Base-by-base conservation (phyloP, 441 rosid species). In the Mallotus japonicus region DNA sequence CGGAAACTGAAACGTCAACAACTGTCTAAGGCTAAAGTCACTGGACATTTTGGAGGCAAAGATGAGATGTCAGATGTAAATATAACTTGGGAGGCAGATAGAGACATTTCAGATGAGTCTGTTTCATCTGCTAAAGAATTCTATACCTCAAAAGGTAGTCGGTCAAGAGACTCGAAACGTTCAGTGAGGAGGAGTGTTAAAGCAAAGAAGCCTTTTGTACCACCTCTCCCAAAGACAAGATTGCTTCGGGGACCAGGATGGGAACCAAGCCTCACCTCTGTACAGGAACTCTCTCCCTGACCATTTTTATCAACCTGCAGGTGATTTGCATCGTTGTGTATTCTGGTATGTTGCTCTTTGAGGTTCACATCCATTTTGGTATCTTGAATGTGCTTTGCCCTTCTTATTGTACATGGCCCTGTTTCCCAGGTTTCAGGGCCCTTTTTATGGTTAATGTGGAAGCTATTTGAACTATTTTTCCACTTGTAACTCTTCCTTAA, bases 221-320 rank as follows among this genome's bases (percentile, higher is more conserved):
- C 92, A 8, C 92, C 89, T 7, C 84, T 88, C 7, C 87, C 84
- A 0, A 82, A 60, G 72, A 54, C 65, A 64, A 82, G 76, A 68
- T 10, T 22, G 4, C 17, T 55, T 37, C 72, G 54, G 42, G 78
- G 70, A n/a, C 61, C 67, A 1, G 75, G 72, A 12, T 88, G 90
- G 95, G 87, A 87, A 68, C 95, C 95, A 0, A 79, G 82, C 76
- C 73, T 90, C 74, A 77, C 83, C 19, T 88, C 89, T 59, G 70
- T 88, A 28, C 83, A 84, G 76, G 92, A 90, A 79, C 58, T 87
- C 34, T 90, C 91, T 70, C 88, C 87, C 63, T 84, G 83, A 82
- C 65, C 10, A 8, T 46, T 16, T 49, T 34, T 55, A 44, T 50
- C 64, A 34, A 24, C 42, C 67, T 58, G 15, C 40, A 4, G 6